Base-by-base conservation (phyloP, 2,329 filamentous ascomycete species). In the Fonsecaea pedrosoi region DNA sequence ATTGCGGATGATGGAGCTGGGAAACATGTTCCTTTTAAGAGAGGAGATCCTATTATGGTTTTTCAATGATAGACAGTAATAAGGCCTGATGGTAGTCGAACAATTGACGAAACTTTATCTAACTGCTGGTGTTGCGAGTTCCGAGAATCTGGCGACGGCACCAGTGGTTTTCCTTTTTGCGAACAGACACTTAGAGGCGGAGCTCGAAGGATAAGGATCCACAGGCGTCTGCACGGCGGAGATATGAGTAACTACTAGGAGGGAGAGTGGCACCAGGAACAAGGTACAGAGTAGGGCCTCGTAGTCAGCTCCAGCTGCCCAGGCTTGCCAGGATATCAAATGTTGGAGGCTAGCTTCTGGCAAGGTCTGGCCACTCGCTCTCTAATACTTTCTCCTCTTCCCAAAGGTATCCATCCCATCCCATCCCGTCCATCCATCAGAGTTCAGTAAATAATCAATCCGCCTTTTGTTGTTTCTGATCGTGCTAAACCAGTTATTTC, bases 401-500 rank as follows among this genome's bases (percentile, higher is more conserved):
- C 15, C 40, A 6, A n/a, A 10, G 40, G 8, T 9, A 12, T 40
- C 38, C 38, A 40, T 12, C 25, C 25, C 25, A 25, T 25, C 25
- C 25, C 25, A 25, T 25, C 25, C 25, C 25, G 3, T 25, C 25
- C 25, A 25, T 25, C 25, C 25, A 25, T 25, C 25, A 25, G 25
- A 25, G 25, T 40, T 13, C 40, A n/a, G 18, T 25, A 10, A 25
- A 25, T 50, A 21, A 50, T 50, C 15, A 1, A 42, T 50, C 21
- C 12, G 45, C 45, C 45, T 50, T 50, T 25, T 21, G 25, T 25
- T 21, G 45, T 25, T 50, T 48, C n/a, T 50, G 45, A 18, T 50
- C 45, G 45, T 50, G 45, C 45, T 50, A 50, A 50, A 13, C 12
- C 10, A 70, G 25, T 25, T 25, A 25, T 71, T 30, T 13, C 13